phyloP scores from a whole-genome alignment of 495 filamentous ascomycete genomes.

The Letharia columbiana region DNA sequence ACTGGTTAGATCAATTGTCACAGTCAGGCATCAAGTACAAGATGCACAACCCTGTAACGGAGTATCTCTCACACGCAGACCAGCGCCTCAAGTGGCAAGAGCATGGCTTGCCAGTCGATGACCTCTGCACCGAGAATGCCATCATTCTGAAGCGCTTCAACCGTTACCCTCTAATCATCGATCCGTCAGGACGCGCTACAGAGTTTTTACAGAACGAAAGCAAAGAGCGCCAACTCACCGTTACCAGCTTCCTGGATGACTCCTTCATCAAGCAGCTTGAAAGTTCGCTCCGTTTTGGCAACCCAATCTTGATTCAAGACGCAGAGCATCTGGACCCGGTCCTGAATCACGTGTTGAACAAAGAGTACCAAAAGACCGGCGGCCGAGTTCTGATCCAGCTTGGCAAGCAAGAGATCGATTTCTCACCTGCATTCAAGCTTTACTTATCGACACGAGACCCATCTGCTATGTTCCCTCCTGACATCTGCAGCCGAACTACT shows the following conservation, averaged over 20 bases:
- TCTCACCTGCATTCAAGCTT: constrained; percentile 92
- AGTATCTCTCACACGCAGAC: constrained; percentile 94
- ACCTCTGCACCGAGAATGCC: constrained; percentile 97
- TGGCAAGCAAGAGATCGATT: constrained; percentile 98
- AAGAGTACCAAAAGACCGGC: constrained; percentile 99
- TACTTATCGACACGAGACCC: constrained; percentile 95
- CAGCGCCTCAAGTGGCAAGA: constrained; percentile 91
- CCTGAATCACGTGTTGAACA: constrained; percentile 97
- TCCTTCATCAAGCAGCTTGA: constrained; percentile 97
- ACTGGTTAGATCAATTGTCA: constrained; percentile 87
- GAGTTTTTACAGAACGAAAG: constrained; percentile 93
- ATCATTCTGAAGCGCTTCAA: constrained; percentile 97
- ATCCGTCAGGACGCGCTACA: constrained; percentile 86
- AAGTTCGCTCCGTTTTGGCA: constrained; percentile 92
- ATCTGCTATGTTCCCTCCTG: constrained; percentile 91
- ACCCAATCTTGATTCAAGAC: constrained; percentile 97
- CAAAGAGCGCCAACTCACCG: constrained; percentile 85
- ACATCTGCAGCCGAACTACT: constrained; percentile 95
- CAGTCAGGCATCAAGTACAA: constrained; percentile 89
- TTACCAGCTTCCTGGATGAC: constrained; percentile 96
- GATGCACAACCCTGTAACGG: constrained; percentile 84
- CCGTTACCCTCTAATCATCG: constrained; percentile 95
- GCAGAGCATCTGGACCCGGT: constrained; percentile 95
- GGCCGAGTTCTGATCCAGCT: constrained; percentile 97
- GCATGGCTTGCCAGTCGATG: constrained; percentile 93